Percentiles rank a stretch among this genome's conserved stretches.
phyloP scores from a whole-genome alignment of 2,329 filamentous ascomycete species.

The Ophiostoma piceae region DNA sequence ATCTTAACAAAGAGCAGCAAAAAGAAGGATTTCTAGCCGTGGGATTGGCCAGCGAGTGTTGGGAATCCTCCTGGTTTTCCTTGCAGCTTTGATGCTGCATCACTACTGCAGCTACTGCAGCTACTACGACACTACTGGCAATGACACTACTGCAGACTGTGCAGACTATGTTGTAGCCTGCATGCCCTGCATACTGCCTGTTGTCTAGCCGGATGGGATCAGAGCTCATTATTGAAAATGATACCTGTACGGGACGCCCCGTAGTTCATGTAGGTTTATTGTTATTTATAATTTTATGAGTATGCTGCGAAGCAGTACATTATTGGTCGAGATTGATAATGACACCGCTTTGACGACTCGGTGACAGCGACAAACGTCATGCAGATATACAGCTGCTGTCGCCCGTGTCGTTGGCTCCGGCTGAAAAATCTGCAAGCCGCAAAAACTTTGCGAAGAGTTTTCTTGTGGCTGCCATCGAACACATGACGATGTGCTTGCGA shows the following conservation, averaged over 20 bases:
- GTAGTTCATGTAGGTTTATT: conserved; percentile 1
- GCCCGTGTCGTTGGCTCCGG: not conserved
- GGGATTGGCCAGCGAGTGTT: not conserved
- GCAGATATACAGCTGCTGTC: not conserved
- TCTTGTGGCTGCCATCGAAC: not conserved
- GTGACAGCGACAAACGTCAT: not conserved
- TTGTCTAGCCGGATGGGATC: not conserved
- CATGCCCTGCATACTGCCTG: not conserved
- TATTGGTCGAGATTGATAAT: not conserved
- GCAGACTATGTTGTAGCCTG: not conserved
- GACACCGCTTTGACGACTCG: not conserved
- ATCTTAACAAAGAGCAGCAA: not conserved
- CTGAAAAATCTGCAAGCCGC: not conserved
- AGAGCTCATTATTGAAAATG: not conserved
- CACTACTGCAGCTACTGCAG: conserved; percentile 4
- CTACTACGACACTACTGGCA: not conserved
- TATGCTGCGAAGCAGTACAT: not conserved
- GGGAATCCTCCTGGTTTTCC: not conserved
- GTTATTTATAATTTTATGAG: too few species aligned
- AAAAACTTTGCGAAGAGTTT: not conserved
- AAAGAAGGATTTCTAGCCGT: not conserved
- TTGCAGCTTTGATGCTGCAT: not conserved
- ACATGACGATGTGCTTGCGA: not conserved
- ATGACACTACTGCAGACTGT: conserved; percentile 6
- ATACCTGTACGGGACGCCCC: conserved; percentile 3